phyloP scores from a whole-genome alignment of 305 asterid species.

The Solanum hybrid region DNA sequence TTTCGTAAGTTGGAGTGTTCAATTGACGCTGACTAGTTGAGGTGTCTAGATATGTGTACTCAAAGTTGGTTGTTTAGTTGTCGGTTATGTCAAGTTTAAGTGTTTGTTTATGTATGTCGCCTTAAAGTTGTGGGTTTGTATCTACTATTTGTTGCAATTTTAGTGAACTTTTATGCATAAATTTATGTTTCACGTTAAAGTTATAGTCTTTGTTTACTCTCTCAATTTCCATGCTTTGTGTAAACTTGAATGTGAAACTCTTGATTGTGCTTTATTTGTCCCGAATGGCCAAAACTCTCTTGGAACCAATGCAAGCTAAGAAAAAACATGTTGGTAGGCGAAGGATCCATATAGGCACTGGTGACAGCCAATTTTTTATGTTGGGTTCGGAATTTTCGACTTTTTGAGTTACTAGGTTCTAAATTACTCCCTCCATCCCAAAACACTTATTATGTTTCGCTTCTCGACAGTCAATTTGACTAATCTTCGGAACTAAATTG shows the following conservation, averaged over 20 bases:
- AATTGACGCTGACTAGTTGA: background rate
- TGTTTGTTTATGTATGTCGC: background rate
- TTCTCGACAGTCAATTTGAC: background rate
- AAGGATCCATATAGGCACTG: background rate
- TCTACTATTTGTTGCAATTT: background rate
- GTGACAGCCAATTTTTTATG: background rate
- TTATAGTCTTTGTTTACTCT: background rate
- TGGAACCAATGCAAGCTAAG: background rate
- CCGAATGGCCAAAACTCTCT: background rate
- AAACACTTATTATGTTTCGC: background rate
- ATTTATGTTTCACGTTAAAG: background rate
- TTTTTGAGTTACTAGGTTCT: background rate
- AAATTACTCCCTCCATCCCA: background rate
- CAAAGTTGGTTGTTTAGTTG: background rate
- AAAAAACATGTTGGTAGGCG: background rate
- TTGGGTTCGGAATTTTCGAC: background rate
- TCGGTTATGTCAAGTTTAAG: background rate
- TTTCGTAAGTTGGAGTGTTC: background rate
- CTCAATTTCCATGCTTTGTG: background rate
- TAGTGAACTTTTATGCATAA: background rate
- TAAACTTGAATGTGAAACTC: background rate
- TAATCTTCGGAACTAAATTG: background rate
- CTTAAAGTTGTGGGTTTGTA: background rate
- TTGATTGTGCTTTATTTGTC: background rate
- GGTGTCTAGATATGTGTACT: background rate